Evolutionary conservation across 2,329 filamentous ascomycete species (phyloP).

Genomic region (Ophiostoma novo-ulmi): DNA sequence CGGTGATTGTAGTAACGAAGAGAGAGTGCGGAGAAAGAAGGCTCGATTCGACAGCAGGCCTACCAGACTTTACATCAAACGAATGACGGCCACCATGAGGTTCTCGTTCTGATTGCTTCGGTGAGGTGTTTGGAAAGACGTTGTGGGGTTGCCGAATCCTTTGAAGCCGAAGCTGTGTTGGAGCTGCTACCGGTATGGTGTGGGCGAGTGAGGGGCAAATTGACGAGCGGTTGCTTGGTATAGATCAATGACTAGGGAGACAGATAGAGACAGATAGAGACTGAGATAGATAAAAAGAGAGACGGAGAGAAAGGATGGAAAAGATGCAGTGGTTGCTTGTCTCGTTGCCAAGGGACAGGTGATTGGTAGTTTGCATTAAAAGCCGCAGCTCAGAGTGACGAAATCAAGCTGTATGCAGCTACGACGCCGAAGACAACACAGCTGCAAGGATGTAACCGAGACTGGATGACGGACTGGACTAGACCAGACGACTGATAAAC

Average conservation of each 20-base stretch:
- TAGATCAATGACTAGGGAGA: neutral
- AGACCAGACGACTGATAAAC: neutral
- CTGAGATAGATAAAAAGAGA: neutral
- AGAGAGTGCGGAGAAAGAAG: neutral
- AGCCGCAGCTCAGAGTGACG: constrained; percentile 7
- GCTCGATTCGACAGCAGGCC: neutral
- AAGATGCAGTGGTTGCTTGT: neutral
- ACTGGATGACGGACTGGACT: too few species aligned
- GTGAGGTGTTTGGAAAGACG: constrained; percentile 12
- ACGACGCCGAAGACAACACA: neutral
- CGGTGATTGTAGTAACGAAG: neutral
- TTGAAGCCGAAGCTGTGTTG: constrained; percentile 13
- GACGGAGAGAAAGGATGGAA: neutral
- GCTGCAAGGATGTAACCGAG: neutral
- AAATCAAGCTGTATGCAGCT: neutral
- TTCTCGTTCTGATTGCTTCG: neutral
- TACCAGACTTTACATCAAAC: neutral
- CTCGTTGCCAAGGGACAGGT: neutral
- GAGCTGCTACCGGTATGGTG: neutral
- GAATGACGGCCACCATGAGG: neutral
- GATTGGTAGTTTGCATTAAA: neutral
- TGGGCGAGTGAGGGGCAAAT: constrained; percentile 11
- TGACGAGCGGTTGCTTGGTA: neutral
- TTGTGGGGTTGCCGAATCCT: constrained; percentile 8
- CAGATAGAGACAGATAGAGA: neutral